Evolutionary conservation across 1,284 basidiomycete genomes (phyloP).

Genomic region (Jaminaea rosea): DNA sequence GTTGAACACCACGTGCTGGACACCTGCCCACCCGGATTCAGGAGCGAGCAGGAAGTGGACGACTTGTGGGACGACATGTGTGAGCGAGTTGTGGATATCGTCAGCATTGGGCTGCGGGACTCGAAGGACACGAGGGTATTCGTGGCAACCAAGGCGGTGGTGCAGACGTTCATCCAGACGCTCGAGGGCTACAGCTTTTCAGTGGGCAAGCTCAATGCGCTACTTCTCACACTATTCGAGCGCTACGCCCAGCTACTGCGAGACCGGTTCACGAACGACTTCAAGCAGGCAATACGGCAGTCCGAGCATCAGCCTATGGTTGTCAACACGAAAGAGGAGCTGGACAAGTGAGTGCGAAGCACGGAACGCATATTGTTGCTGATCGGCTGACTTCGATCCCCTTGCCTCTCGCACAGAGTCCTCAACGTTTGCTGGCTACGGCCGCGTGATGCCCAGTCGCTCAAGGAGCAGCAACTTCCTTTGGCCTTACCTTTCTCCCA

Average conservation of each 20-base stretch:
- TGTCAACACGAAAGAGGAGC: conserved; percentile 63
- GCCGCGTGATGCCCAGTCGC: conserved; percentile 48
- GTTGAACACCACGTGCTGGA: conserved; percentile 87
- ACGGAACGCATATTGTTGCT: too few species aligned
- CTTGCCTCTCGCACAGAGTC: too few species aligned
- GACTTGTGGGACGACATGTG: conserved; percentile 92
- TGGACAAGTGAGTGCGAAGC: too few species aligned
- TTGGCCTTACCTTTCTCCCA: conserved; percentile 84
- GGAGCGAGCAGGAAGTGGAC: conserved; percentile 81
- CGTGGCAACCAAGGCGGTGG: conserved; percentile 70
- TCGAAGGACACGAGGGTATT: conserved; percentile 77
- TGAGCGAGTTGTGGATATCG: conserved; percentile 63
- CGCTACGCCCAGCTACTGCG: conserved; percentile 77
- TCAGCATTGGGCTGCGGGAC: conserved; percentile 64
- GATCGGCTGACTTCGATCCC: too few species aligned
- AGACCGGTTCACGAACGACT: conserved; percentile 66
- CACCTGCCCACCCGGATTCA: conserved; percentile 65
- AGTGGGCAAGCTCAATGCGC: conserved; percentile 69
- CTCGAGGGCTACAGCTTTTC: conserved; percentile 75
- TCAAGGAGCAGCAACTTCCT: conserved; percentile 55
- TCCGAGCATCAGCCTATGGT: conserved; percentile 91
- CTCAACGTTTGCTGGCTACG: conserved; percentile 74
- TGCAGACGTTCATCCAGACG: conserved; percentile 83
- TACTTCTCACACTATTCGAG: conserved; percentile 80
- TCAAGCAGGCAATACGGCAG: conserved; percentile 55